Conservation (phyloP, 139 green algal species). For the Choricystis sp. region DNA sequence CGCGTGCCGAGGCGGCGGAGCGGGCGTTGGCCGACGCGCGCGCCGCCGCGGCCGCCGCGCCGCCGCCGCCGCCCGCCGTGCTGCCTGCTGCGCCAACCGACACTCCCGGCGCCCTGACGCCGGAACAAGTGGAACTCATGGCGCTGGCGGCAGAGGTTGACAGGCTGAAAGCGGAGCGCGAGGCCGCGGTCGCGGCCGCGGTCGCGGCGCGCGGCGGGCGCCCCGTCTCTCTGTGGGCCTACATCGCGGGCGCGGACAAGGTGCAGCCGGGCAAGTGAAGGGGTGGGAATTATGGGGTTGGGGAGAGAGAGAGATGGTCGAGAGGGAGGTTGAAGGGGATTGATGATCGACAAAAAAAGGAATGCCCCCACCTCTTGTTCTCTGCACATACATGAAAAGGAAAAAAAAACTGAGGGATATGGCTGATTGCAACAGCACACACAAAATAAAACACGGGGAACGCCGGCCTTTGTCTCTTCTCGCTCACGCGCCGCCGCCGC, state of each 20-base stretch:
- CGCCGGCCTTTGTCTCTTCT: too few relatives aligned
- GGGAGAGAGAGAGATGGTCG: neutral
- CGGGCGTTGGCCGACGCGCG: too few relatives aligned
- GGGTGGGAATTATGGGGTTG: neutral
- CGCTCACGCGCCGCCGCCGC: too few relatives aligned
- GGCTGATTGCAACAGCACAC: too few relatives aligned
- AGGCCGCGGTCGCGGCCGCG: neutral
- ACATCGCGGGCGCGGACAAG: neutral
- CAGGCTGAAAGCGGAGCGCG: neutral
- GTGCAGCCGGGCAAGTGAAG: neutral
- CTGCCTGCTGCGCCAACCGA: neutral
- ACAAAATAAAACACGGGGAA: too few relatives aligned
- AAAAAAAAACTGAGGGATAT: too few relatives aligned
- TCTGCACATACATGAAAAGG: neutral
- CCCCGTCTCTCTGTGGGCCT: neutral
- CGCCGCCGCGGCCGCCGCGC: too few relatives aligned
- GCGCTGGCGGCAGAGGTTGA: neutral
- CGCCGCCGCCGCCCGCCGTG: too few relatives aligned
- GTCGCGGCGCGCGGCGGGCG: too few relatives aligned
- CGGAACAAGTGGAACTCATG: neutral
- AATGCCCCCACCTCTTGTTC: neutral
- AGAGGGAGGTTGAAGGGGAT: neutral
- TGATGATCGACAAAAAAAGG: too few relatives aligned
- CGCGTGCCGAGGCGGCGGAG: neutral
- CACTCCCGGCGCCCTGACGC: too few relatives aligned